Conservation (phyloP, 2,329 filamentous ascomycete species). For the Colletotrichum truncatum region DNA sequence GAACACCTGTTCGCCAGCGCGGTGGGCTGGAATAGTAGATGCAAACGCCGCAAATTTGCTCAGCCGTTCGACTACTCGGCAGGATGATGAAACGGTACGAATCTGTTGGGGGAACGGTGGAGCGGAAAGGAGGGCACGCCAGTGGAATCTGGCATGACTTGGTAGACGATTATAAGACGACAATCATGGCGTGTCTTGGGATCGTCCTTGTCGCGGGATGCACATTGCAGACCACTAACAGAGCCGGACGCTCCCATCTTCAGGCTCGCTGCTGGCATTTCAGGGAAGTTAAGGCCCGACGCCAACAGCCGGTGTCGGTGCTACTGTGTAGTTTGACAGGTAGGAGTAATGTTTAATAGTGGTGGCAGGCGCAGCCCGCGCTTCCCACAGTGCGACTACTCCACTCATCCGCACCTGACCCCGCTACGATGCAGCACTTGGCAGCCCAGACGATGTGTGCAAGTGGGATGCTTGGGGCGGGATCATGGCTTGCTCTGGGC, state of each 20-base stretch:
- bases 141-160: constrained; percentile 27
- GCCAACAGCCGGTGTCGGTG: constrained; percentile 16
- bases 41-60: not conserved
- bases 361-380: constrained; percentile 17
- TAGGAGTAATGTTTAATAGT: not conserved
- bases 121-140: constrained; percentile 4
- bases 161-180: constrained; percentile 26
- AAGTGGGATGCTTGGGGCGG: constrained; percentile 15
- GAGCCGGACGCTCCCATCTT: not conserved
- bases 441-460: constrained; percentile 13
- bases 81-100: not conserved
- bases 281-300: not conserved
- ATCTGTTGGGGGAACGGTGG: constrained; percentile 15
- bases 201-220: constrained; percentile 24
- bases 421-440: constrained; percentile 14
- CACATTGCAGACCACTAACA: constrained; percentile 17
- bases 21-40: not conserved
- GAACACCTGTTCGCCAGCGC: constrained; percentile 3
- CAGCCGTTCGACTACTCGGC: not conserved
- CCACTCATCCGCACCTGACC: constrained; percentile 21
- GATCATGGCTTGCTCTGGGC: not conserved
- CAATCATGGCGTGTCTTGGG: constrained; percentile 20
- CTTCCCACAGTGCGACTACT: constrained; percentile 1
- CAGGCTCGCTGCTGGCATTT: not conserved
- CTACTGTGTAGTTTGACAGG: not conserved